Evolutionary conservation across 2,329 filamentous ascomycete species (phyloP), one percentile per base, ranked within the genome.

Genomic region (Cordyceps cateniannulata): DNA sequence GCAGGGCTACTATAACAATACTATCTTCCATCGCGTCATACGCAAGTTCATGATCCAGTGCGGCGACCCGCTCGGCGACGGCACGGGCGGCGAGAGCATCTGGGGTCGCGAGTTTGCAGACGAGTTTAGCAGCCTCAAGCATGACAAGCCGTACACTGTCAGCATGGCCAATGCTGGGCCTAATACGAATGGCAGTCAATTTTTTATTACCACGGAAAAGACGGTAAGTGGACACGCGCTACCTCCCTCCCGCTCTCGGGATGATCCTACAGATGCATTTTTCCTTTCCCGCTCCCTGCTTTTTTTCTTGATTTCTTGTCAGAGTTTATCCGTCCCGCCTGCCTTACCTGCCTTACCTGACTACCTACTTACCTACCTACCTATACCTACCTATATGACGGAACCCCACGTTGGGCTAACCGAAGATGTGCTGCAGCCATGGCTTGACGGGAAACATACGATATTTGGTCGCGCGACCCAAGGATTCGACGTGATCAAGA

Each of bases 1-100:
- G 69, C 88, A 87, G 62, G 91, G 91, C 1, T 99, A 99, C 74
- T 99, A 99, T 79, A 98, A 99, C 78, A 91, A 91, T 75, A 93
- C 93, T 38, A 93, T 97, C 67, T 99, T 99, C 81, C 95, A 99
- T 75, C 88, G 95, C 38, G 89, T 99, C 7, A 99, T 99, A 67
- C 86, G 90, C 63, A 97, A 97, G 70, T 99, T 99, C 77, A 99
- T 99, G 96, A 96, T 99, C 45, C 95, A 99, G 73, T 93, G 93
- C 48, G 95, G 95, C 44, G 95, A 99, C 71, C 95, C 95, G 0
- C 91, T 91, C 0, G 93, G 93, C 1, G 96, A 92, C 0, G 95
- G 95, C 2, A 84, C 91, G 62, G 95, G 95, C 20, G 95, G 95
- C 0, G 79, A 86, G 53, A 95, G 90, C 69, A 86, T 96, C 63